phyloP scores from a whole-genome alignment of 2,329 filamentous ascomycete species.

The Pseudogymnoascus destructans region DNA sequence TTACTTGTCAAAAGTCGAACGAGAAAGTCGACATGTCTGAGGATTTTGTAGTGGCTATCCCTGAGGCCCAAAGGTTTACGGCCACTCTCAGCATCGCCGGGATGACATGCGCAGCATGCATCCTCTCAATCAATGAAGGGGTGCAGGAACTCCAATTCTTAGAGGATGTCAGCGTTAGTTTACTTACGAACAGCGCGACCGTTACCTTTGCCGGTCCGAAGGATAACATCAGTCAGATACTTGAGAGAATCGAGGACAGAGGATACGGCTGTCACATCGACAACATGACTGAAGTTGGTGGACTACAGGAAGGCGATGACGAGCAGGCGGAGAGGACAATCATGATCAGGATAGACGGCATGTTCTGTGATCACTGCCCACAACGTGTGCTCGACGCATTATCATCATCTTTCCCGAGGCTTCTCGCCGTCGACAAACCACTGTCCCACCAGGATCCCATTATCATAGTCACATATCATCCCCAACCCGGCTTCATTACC shows the following conservation, averaged over 20 bases:
- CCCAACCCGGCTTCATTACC: constrained; percentile 52
- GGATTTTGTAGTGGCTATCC: constrained; percentile 7
- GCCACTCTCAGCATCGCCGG: constrained; percentile 35
- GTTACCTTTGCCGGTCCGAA: constrained; percentile 18
- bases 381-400: constrained; percentile 41
- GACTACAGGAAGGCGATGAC: constrained; percentile 11
- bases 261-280: constrained; percentile 8
- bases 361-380: constrained; percentile 60
- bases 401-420: constrained; percentile 28
- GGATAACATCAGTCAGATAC: constrained; percentile 12
- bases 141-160: constrained; percentile 32
- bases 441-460: constrained; percentile 52
- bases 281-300: neutral
- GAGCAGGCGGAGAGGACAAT: constrained; percentile 7
- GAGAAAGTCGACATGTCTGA: neutral
- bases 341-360: constrained; percentile 47
- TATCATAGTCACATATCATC: constrained; percentile 54
- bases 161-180: constrained; percentile 32
- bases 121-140: constrained; percentile 31
- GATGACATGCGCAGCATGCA: constrained; percentile 41
- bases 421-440: constrained; percentile 32
- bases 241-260: constrained; percentile 34
- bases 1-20: neutral
- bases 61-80: neutral
- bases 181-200: constrained; percentile 35